Evolutionary conservation across 2,329 filamentous ascomycete species (phyloP), one percentile per base, ranked within the genome.

Genomic region (Microsporum audouinii): DNA sequence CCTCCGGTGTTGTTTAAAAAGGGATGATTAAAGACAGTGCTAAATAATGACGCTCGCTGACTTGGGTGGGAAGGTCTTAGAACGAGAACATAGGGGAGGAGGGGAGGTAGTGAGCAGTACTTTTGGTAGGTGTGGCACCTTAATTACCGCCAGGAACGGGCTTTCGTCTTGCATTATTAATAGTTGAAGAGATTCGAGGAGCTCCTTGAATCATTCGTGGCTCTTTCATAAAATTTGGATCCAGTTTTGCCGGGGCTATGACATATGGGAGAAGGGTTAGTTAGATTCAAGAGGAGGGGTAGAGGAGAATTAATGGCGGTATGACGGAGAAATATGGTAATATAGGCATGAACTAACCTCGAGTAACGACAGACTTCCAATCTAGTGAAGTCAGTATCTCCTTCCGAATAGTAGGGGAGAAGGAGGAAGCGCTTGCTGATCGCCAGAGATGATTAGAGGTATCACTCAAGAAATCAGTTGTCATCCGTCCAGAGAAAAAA

Each of bases 141-240:
- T 73, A 73, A 61, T 73, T 73, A 69, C 76, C 75, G 59, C 75
- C 74, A 34, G 74, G 74, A 38, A 77, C 70, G 39, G 75, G 75
- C 65, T 76, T 76, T 61, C 74, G 67, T 58, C 73, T 71, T 34
- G 73, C 73, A 62, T 70, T 76, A 66, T 76, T 76, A 61, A 71
- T 70, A 58, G 72, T 70, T 65, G 76, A 76, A 33, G 79, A 78
- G 14, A 84, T 77, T 62, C 82, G 76, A 33, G 91, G 91, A n/a
- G 91, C 85, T 39, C 91, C 91, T 72, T 95, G 90, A 43, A 96
- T 92, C 64, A 89, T 85, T 62, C 91, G 83, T 34, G 91, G 91
- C 74, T 96, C 91, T 72, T 90, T 89, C 90, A 97, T 96, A 55
- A 96, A 78, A 12, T 85, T 83, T 2, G 87, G 82, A 68, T 99